Base-by-base conservation (phyloP, 1,284 basidiomycete species). In the Macrocystidia cucumis region DNA sequence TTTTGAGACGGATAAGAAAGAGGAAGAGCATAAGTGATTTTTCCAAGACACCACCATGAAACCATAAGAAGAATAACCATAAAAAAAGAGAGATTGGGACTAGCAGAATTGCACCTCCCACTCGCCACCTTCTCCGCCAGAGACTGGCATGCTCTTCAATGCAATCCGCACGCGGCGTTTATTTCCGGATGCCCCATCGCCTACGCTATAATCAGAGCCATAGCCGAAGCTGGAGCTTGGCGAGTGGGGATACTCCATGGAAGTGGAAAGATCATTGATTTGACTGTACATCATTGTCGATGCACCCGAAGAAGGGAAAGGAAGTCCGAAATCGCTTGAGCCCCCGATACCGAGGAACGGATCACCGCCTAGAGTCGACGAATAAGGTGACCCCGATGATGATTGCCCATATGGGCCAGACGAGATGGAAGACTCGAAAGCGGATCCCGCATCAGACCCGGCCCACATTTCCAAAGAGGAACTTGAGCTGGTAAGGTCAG, bases 31-130 rank as follows among this genome's bases (percentile, higher is more conserved):
- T n/a, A n/a, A n/a, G n/a, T n/a, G n/a, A n/a, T n/a, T n/a, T n/a
- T n/a, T n/a, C n/a, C n/a, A n/a, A n/a, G n/a, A n/a, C n/a, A n/a
- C n/a, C n/a, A n/a, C n/a, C n/a, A n/a, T n/a, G n/a, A n/a, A n/a
- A n/a, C n/a, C n/a, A n/a, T n/a, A n/a, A n/a, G n/a, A n/a, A n/a
- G n/a, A n/a, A n/a, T n/a, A n/a, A n/a, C n/a, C n/a, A n/a, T n/a
- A n/a, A n/a, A n/a, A n/a, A n/a, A n/a, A n/a, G n/a, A n/a, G n/a
- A n/a, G n/a, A n/a, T n/a, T n/a, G 12, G 23, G 42, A 40, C 69
- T 59, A 80, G 54, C 76, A 79, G 40, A 80, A 62, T 52, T 78
- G 72, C 35, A 81, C 75, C 56, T 81, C 78, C 80, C 78, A 80
- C 59, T 79, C 78, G 39, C 78, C 76, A 36, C 74, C 77, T 51